Percentiles rank a stretch among this genome's conserved stretches.
Conservation (phyloP, 768 basidiomycete species). For the Suillus subaureus region DNA sequence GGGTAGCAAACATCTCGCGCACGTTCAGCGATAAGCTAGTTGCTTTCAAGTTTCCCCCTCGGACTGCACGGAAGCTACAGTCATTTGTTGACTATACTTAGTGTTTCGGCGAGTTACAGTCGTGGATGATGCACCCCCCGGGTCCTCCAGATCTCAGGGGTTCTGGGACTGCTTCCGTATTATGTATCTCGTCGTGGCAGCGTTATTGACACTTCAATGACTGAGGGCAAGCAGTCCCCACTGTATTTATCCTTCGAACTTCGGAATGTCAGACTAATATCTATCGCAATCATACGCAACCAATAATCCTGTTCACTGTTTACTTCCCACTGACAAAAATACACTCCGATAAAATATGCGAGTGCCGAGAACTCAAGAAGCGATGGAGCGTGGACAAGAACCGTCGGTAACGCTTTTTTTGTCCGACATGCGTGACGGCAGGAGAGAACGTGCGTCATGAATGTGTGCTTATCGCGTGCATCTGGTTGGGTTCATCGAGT, state of each 20-base stretch:
- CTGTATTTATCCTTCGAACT: not conserved
- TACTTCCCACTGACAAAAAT: not conserved
- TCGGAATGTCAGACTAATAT: not conserved
- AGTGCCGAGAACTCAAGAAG: not conserved
- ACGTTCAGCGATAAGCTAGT: slow-evolving; percentile 75
- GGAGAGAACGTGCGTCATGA: not conserved
- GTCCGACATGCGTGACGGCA: not conserved
- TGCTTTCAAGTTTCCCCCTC: slow-evolving; percentile 80
- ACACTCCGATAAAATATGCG: not conserved
- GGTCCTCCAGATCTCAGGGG: not conserved
- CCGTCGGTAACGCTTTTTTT: not conserved
- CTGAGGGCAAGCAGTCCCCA: not conserved
- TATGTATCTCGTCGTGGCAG: not conserved
- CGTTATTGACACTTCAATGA: not conserved
- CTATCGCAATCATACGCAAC: not conserved
- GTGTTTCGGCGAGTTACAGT: not conserved
- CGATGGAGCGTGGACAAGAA: not conserved
- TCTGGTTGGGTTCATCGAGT: no score
- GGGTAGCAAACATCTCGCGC: slow-evolving; percentile 62
- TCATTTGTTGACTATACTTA: slow-evolving; percentile 67
- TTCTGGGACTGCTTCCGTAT: not conserved
- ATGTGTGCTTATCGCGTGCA: not conserved
- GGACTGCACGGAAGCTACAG: slow-evolving; percentile 67
- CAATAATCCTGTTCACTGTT: not conserved
- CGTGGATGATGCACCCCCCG: not conserved